Percentiles rank a stretch among this genome's conserved stretches.
These are phyloP conservation scores for Suillus clintonianus DNA, from an alignment of 768 basidiomycete species.

Conservation along the genomic window DNA sequence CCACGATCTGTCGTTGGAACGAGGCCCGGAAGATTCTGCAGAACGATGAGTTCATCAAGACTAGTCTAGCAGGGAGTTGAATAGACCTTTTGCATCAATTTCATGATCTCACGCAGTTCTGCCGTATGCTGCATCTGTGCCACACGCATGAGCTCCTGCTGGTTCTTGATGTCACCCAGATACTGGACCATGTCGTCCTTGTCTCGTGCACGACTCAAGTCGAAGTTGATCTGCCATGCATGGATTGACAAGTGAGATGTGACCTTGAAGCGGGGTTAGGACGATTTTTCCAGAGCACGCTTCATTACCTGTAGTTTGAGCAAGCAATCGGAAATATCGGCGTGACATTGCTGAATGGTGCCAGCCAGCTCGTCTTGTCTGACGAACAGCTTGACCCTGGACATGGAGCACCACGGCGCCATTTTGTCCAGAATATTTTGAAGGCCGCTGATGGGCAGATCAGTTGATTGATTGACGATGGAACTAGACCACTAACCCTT, in stretches of 20 bases:
- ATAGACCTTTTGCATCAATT: conserved; percentile 49
- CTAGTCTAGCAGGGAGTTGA: background rate
- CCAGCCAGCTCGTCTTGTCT: conserved; percentile 45
- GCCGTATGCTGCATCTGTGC: conserved; percentile 34
- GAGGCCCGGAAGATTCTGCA: conserved; percentile 22
- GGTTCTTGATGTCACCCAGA: conserved; percentile 46
- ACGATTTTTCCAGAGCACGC: conserved; percentile 8
- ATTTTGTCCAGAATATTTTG: conserved; percentile 40
- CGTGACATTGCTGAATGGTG: conserved; percentile 49
- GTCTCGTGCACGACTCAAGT: conserved; percentile 40
- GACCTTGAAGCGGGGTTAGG: conserved; percentile 37
- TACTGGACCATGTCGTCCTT: conserved; percentile 43
- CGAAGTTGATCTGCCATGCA: conserved; percentile 50
- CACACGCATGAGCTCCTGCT: conserved; percentile 37
- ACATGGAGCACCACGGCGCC: conserved; percentile 44
- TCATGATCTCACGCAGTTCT: conserved; percentile 45
- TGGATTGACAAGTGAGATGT: conserved; percentile 46
- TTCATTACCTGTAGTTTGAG: conserved; percentile 45
- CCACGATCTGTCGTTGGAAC: conserved; percentile 37
- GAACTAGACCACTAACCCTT: conserved; percentile 27
- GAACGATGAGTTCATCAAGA: conserved; percentile 16
- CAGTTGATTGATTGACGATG: background rate
- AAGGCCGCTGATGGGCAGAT: conserved; percentile 28
- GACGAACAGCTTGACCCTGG: conserved; percentile 43
- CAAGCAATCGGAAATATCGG: conserved; percentile 47